Evolutionary conservation across 2,329 filamentous ascomycete species (phyloP).

Genomic region (Cadophora luteo-olivacea): DNA sequence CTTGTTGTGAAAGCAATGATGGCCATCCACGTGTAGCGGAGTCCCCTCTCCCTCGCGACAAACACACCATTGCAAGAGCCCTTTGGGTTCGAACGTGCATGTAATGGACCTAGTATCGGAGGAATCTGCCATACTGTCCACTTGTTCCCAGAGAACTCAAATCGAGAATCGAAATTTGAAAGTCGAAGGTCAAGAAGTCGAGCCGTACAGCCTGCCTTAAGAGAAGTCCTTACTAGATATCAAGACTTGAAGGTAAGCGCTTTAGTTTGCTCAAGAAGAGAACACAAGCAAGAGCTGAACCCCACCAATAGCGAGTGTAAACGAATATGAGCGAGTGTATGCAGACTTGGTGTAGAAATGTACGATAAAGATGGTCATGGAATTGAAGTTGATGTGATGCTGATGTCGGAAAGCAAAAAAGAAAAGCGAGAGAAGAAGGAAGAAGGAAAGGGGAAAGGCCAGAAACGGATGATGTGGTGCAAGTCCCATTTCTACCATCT

Average conservation of each 20-base stretch:
- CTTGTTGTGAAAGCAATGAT: too few relatives aligned
- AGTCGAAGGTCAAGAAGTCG: neutral
- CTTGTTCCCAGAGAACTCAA: neutral
- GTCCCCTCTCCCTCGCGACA: neutral
- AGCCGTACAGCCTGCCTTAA: too few relatives aligned
- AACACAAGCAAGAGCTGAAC: neutral
- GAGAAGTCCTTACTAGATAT: too few relatives aligned
- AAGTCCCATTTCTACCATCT: neutral
- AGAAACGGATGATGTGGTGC: too few relatives aligned
- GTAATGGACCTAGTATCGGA: neutral
- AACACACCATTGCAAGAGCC: neutral
- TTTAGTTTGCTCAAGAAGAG: neutral
- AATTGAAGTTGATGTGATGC: too few relatives aligned
- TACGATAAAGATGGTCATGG: neutral
- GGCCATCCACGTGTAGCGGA: too few relatives aligned
- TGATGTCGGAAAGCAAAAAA: neutral
- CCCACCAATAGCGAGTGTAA: neutral
- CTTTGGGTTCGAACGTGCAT: neutral
- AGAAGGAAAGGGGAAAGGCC: too few relatives aligned
- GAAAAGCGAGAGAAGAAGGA: neutral
- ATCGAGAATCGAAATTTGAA: neutral
- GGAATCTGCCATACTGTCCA: neutral
- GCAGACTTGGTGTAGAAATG: neutral
- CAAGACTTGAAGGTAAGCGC: too few relatives aligned
- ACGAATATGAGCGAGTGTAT: constrained; percentile 11